These are phyloP conservation scores for Nepenthes gracilis DNA, from an alignment of 148 eudicot species.

Conservation along the genomic window DNA sequence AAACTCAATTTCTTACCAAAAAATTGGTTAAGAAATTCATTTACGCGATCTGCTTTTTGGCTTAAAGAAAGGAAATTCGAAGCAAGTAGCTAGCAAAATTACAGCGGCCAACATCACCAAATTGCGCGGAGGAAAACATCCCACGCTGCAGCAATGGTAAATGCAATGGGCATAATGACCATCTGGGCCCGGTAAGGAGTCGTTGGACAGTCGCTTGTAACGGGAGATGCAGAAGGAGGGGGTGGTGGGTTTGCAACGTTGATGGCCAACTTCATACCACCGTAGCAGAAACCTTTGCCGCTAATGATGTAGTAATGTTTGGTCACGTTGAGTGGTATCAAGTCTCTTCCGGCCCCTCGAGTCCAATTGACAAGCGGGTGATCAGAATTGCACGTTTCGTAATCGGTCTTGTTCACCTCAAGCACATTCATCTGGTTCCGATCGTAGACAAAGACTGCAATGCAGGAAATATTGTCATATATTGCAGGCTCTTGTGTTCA, in stretches of 20 bases:
- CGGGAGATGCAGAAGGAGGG: constrained; percentile 48
- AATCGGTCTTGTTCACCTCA: constrained; percentile 74
- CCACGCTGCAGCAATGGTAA: constrained; percentile 61
- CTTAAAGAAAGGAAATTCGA: too few relatives aligned
- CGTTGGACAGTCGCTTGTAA: constrained; percentile 18
- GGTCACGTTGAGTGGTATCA: constrained; percentile 61
- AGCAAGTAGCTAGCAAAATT: too few relatives aligned
- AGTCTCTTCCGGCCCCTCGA: constrained; percentile 82
- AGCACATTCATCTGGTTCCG: constrained; percentile 58
- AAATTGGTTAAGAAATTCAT: too few relatives aligned
- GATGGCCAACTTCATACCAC: constrained; percentile 68
- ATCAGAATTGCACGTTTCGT: constrained; percentile 52
- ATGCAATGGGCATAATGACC: constrained; percentile 41
- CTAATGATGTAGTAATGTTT: constrained; percentile 55
- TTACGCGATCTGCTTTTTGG: too few relatives aligned
- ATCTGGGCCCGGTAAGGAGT: constrained; percentile 18
- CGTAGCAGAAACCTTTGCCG: constrained; percentile 63
- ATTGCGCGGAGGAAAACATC: constrained; percentile 39
- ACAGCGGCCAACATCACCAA: constrained; percentile 11
- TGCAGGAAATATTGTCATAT: background rate
- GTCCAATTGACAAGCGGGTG: constrained; percentile 63
- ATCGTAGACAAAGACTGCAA: constrained; percentile 69
- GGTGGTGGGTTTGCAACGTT: constrained; percentile 48
- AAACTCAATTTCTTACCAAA: too few relatives aligned
- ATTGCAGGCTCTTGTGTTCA: too few relatives aligned